Base-by-base conservation (phyloP, 2,329 filamentous ascomycete genomes). In the Chalaropsis thielavioides region DNA sequence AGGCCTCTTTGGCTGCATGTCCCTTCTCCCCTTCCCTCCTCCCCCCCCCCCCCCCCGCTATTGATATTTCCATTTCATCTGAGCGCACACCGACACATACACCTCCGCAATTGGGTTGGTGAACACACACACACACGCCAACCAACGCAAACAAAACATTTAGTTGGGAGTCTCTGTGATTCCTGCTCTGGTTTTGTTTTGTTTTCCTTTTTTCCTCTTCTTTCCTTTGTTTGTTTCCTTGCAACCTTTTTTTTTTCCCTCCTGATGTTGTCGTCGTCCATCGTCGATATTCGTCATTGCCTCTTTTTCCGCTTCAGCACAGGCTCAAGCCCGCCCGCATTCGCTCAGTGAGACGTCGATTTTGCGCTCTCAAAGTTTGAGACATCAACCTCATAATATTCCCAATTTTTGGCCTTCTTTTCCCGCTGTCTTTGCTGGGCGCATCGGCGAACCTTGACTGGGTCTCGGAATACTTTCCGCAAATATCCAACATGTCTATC, bases 401-500 rank as follows among this genome's bases (percentile, higher is more conserved):
- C 8, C 3, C 24, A 11, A 2, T 19, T 35, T 35, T 8, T 5
- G 54, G 17, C 35, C 49, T 17, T 44, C 17, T 44, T 27, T 27
- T 61, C 19, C 19, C 38, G 35, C 13, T n/a, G 17, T 19, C 24
- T 62, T 43, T 46, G 35, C 38, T 64, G 22, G 51, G 27, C 15
- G 31, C 27, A 56, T 56, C 13, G 27, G 49, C 19, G 13, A 15
- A 58, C 38, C 27, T 58, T 35, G 54, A 38, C 27, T n/a, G 17
- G n/a, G 27, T 38, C 27, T 11, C 54, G 3, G 17, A n/a, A 4
- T 58, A 19, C 17, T 17, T 58, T 31, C 27, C 27, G 13, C 7
- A 58, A 58, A 58, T 15, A 58, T 19, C 17, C 13, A 51, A 27
- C 17, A 56, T 58, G 62, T 64, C 62, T 19, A 62, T 62, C n/a